Conservation (phyloP, 305 asterid species). For the Withania somnifera region DNA sequence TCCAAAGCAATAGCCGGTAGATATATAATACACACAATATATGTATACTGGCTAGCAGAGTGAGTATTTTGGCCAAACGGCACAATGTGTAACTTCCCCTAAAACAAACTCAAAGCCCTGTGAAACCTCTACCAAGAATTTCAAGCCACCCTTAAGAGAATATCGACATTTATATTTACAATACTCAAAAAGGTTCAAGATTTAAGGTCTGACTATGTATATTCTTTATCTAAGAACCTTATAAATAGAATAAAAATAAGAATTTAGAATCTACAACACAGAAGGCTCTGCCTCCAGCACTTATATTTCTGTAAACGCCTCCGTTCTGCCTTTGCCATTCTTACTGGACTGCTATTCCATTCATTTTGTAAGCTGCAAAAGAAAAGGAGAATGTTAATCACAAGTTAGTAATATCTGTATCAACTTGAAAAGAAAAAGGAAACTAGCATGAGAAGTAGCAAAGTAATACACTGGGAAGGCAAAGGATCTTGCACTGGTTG, state of each 20-base stretch:
- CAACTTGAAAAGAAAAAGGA: not conserved
- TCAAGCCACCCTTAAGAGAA: slow-evolving; percentile 15
- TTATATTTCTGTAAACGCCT: slow-evolving; percentile 43
- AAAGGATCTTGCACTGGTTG: slow-evolving; percentile 76
- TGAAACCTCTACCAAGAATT: slow-evolving; percentile 3
- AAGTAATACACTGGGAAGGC: slow-evolving; percentile 78
- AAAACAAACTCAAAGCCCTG: not conserved
- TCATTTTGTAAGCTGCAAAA: slow-evolving; percentile 65
- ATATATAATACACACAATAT: not conserved
- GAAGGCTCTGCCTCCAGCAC: slow-evolving; percentile 73
- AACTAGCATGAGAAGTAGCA: not conserved
- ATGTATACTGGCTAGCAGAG: not conserved
- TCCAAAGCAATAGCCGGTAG: not conserved
- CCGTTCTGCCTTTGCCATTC: slow-evolving; percentile 76
- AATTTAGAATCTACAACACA: slow-evolving; percentile 83
- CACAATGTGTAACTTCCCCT: not conserved
- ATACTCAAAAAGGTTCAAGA: slow-evolving; percentile 4
- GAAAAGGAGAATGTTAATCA: not conserved
- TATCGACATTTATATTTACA: slow-evolving; percentile 43
- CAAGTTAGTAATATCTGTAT: not conserved
- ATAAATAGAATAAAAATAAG: not conserved
- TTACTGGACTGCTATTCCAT: slow-evolving; percentile 92
- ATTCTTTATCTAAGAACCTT: slow-evolving; percentile 18
- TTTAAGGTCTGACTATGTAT: slow-evolving; percentile 3
- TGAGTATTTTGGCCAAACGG: too few relatives aligned